Conservation (phyloP, 148 eudicot genomes). For the Chenopodium album region DNA sequence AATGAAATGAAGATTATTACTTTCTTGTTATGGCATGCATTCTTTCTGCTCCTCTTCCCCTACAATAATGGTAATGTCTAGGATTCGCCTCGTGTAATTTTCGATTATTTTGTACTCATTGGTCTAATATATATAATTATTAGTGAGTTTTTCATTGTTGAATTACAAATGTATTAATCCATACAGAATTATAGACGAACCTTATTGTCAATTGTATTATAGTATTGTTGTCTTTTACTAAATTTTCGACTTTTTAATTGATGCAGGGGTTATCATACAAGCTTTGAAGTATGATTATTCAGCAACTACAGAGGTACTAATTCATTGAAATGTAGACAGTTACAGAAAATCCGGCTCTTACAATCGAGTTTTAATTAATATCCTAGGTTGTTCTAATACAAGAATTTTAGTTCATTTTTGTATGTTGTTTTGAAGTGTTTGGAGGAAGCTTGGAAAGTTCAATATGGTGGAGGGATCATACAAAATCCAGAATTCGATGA, state of each 20-base stretch:
- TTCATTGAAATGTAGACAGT: neutral
- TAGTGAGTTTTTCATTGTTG: neutral
- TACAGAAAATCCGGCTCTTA: no score
- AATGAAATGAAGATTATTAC: conserved; percentile 18
- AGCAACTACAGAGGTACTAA: conserved; percentile 42
- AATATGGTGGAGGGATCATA: conserved; percentile 54
- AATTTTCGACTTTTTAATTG: neutral
- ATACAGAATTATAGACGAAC: no score
- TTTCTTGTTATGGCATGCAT: conserved; percentile 20
- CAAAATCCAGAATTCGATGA: conserved; percentile 42
- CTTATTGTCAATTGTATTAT: no score
- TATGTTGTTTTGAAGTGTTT: conserved; percentile 42
- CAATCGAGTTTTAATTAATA: no score
- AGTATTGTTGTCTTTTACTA: neutral
- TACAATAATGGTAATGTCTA: neutral
- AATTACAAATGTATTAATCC: no score
- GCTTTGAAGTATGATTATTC: conserved; percentile 40
- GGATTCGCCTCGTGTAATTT: neutral
- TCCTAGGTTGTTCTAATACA: neutral
- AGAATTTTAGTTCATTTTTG: neutral
- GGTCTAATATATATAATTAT: neutral
- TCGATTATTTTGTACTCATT: neutral
- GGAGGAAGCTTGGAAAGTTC: conserved; percentile 42
- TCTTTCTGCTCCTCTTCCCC: conserved; percentile 8
- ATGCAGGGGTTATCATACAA: conserved; percentile 30